These are phyloP conservation scores for Datura wrightii DNA, from an alignment of 257 asterid species.

Conservation along the genomic window DNA sequence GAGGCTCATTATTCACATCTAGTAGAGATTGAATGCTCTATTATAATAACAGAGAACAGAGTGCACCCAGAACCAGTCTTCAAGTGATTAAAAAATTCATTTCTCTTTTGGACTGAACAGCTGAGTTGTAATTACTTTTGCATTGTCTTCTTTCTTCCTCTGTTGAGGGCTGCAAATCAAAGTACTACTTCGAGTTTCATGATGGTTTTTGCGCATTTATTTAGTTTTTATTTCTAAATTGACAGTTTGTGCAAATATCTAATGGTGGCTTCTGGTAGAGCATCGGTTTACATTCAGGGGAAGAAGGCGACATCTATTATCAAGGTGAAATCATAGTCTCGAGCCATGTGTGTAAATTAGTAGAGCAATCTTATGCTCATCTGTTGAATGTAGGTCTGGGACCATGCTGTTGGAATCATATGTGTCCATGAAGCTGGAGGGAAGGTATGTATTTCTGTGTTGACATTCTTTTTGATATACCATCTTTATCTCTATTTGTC, in stretches of 20 bases:
- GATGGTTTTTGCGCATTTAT: not conserved
- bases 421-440: constrained; percentile 95
- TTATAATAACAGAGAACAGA: not conserved
- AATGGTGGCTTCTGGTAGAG: constrained; percentile 93
- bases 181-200: not conserved
- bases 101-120: not conserved
- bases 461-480: not conserved
- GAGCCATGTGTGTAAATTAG: not conserved
- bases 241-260: constrained; percentile 85
- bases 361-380: constrained; percentile 38
- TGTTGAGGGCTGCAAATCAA: not conserved
- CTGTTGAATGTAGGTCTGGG: constrained; percentile 74
- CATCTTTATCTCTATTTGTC: not conserved
- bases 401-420: constrained; percentile 90
- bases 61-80: not conserved
- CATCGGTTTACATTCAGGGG: constrained; percentile 73
- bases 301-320: constrained; percentile 40
- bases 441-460: constrained; percentile 56
- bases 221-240: not conserved
- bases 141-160: constrained; percentile 5
- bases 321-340: constrained; percentile 18
- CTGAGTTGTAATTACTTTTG: not conserved
- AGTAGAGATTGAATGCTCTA: constrained; percentile 21
- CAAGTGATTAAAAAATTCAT: not conserved
- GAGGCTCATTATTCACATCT: not conserved